These are phyloP conservation scores for Lomentospora prolificans DNA, from an alignment of 2,329 filamentous ascomycete species.

Conservation along the genomic window DNA sequence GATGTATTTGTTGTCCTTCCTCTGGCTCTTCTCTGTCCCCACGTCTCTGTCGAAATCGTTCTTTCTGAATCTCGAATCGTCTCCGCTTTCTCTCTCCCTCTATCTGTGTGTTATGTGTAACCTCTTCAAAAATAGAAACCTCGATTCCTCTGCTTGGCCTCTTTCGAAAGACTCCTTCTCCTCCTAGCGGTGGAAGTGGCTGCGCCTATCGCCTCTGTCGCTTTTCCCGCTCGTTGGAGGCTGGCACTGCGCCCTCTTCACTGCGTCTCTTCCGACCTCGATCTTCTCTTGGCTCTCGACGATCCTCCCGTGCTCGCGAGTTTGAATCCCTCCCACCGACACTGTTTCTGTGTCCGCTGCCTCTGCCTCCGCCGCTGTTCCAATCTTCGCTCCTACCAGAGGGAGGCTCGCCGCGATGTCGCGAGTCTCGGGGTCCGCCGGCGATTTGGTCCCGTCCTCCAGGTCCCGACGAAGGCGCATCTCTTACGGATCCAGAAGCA, in stretches of 20 bases:
- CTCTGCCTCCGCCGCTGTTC: slow-evolving; percentile 21
- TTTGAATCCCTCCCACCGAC: slow-evolving; percentile 12
- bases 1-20: not conserved
- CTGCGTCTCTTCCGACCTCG: slow-evolving; percentile 33
- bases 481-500: slow-evolving; percentile 18
- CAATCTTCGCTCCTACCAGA: slow-evolving; percentile 23
- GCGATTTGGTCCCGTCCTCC: slow-evolving; percentile 20
- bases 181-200: not conserved
- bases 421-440: slow-evolving; percentile 20
- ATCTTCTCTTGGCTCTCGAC: slow-evolving; percentile 26
- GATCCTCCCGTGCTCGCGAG: slow-evolving; percentile 13
- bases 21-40: too few species aligned
- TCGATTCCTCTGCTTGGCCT: too few species aligned
- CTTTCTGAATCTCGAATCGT: too few species aligned
- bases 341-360: slow-evolving; percentile 25
- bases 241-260: slow-evolving; percentile 33
- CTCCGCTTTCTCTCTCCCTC: not conserved
- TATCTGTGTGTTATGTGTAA: not conserved
- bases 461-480: slow-evolving; percentile 11
- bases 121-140: not conserved
- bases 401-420: slow-evolving; percentile 20
- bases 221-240: slow-evolving; percentile 41
- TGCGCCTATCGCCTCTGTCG: slow-evolving; percentile 35
- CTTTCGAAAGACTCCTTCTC: not conserved
- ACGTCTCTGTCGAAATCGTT: too few species aligned